Percentiles rank a stretch among this genome's conserved stretches.
These are phyloP conservation scores for Arthromyces matolae DNA, from an alignment of 768 basidiomycete species.

Conservation along the genomic window DNA sequence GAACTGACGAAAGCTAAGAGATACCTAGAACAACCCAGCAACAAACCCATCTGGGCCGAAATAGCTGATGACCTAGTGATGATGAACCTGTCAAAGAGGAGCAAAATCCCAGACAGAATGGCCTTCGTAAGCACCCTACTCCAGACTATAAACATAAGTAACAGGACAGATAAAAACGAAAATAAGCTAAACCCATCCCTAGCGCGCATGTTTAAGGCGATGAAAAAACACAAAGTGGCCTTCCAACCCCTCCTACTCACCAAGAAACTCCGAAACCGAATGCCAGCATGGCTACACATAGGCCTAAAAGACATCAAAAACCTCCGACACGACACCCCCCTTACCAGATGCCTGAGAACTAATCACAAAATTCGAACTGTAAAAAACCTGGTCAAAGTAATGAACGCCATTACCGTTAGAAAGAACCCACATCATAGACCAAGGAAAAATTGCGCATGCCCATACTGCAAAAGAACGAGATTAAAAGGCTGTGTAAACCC, in stretches of 20 bases:
- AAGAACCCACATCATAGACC: not conserved
- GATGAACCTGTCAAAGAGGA: not conserved
- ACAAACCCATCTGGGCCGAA: not conserved
- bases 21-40: not conserved
- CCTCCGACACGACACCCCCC: too few relatives aligned
- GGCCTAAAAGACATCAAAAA: too few relatives aligned
- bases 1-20: conserved; percentile 20
- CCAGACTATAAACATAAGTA: not conserved
- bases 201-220: not conserved
- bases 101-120: not conserved
- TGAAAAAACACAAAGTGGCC: not conserved
- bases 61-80: not conserved
- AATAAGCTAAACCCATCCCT: not conserved
- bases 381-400: conserved; percentile 3
- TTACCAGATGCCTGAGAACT: not conserved
- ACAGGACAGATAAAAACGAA: too few relatives aligned
- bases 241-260: not conserved
- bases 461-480: not conserved
- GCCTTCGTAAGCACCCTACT: not conserved
- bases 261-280: not conserved
- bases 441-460: not conserved
- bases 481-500: conserved; percentile 15
- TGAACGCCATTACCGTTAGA: not conserved
- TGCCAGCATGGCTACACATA: too few relatives aligned
- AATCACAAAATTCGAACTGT: conserved; percentile 13